Percentiles rank a stretch among this genome's conserved stretches.
Evolutionary conservation across 2,329 filamentous ascomycete genomes (phyloP).

Genomic region (Diaporthe vaccinii): DNA sequence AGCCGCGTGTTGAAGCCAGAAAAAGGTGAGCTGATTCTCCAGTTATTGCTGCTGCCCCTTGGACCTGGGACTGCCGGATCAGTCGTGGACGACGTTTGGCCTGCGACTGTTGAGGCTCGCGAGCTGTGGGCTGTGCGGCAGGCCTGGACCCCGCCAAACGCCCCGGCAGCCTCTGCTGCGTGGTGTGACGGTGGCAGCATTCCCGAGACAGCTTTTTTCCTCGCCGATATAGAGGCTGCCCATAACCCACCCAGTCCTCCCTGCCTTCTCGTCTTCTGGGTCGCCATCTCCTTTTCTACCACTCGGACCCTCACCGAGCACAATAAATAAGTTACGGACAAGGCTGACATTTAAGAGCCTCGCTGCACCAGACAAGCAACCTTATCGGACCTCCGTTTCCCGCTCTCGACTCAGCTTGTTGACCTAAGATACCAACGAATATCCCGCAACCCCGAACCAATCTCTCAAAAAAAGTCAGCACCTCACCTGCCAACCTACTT

Average conservation of each 20-base stretch:
- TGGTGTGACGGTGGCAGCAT: slow-evolving; percentile 38
- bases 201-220: slow-evolving; percentile 40
- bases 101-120: slow-evolving; percentile 6
- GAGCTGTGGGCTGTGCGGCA: slow-evolving; percentile 7
- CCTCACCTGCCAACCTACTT: not conserved
- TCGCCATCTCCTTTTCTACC: slow-evolving; percentile 32
- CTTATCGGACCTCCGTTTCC: slow-evolving; percentile 27
- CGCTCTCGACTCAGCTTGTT: slow-evolving; percentile 5
- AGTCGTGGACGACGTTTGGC: slow-evolving; percentile 32
- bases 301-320: slow-evolving; percentile 39
- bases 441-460: slow-evolving; percentile 2
- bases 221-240: slow-evolving; percentile 39
- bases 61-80: slow-evolving; percentile 3
- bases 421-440: not conserved
- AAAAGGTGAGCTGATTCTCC: slow-evolving; percentile 38
- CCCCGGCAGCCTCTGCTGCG: slow-evolving; percentile 18
- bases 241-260: slow-evolving; percentile 38
- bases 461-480: slow-evolving; percentile 1
- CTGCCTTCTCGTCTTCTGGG: slow-evolving; percentile 23
- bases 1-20: not conserved
- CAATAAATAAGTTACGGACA: slow-evolving; percentile 3
- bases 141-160: slow-evolving; percentile 31
- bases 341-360: slow-evolving; percentile 31
- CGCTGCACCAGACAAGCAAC: slow-evolving; percentile 15
- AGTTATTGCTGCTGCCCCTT: slow-evolving; percentile 17